Conservation (phyloP, 106 monocot genomes). For the Acorus gramineus region DNA sequence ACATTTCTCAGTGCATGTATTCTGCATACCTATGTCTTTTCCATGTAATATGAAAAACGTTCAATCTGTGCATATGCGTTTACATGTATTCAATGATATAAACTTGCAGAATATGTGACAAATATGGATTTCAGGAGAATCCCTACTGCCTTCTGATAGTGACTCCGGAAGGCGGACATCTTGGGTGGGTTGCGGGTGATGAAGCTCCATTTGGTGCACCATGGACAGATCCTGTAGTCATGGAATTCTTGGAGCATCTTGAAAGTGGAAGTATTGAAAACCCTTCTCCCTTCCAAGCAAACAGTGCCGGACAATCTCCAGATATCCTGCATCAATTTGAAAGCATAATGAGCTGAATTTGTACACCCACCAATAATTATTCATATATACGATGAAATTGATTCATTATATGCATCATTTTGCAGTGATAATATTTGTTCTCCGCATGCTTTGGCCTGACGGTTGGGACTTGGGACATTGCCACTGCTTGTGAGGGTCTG, state of each 20-base stretch:
- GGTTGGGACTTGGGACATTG: no score
- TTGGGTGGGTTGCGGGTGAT: constrained; percentile 86
- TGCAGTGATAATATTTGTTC: no score
- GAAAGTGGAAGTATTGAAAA: constrained; percentile 12
- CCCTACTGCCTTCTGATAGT: constrained; percentile 65
- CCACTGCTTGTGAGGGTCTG: no score
- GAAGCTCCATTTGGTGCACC: constrained; percentile 88
- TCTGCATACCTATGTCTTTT: no score
- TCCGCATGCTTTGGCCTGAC: no score
- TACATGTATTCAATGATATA: no score
- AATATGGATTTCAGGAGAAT: constrained; percentile 43
- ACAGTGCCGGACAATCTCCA: neutral
- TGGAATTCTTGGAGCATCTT: constrained; percentile 80
- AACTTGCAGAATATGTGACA: neutral
- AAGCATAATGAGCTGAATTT: no score
- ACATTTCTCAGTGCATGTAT: neutral
- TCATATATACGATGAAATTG: no score
- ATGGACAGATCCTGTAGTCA: constrained; percentile 76
- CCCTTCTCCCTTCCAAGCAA: neutral
- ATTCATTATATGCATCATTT: no score
- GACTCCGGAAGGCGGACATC: constrained; percentile 87
- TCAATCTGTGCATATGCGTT: neutral
- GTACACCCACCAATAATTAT: no score
- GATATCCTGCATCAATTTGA: no score
- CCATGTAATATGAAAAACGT: neutral